These are phyloP conservation scores for Zygosaccharomyces rouxii DNA, from an alignment of 805 yeast genomes.

Conservation along the genomic window DNA sequence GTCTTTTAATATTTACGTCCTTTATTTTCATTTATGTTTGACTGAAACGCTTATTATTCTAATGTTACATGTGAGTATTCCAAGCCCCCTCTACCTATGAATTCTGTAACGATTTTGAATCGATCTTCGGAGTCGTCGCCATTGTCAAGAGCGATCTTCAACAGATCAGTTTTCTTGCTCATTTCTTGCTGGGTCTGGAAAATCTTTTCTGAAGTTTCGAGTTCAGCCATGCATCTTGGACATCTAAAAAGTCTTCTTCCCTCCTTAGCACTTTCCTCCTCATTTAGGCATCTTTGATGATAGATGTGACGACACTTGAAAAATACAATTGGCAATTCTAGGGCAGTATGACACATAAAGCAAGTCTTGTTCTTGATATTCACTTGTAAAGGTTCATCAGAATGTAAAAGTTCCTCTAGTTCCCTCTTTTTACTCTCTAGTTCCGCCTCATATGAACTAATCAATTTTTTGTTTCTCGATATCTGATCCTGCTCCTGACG, in stretches of 20 bases:
- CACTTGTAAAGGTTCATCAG: slow-evolving; percentile 39
- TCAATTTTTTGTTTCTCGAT: slow-evolving; percentile 59
- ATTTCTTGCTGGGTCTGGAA: slow-evolving; percentile 56
- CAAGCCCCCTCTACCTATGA: slow-evolving; percentile 84
- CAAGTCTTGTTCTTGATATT: slow-evolving; percentile 58
- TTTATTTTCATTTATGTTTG: not conserved
- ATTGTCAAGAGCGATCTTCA: slow-evolving; percentile 52
- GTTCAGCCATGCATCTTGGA: slow-evolving; percentile 71
- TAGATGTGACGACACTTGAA: slow-evolving; percentile 84
- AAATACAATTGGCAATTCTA: slow-evolving; percentile 77
- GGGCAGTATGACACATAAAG: slow-evolving; percentile 54
- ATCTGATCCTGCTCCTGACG: slow-evolving; percentile 59
- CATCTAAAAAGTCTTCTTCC: slow-evolving; percentile 43
- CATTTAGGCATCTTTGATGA: slow-evolving; percentile 73
- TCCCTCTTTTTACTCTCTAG: slow-evolving; percentile 50
- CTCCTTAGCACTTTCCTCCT: slow-evolving; percentile 33
- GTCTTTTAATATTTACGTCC: not conserved
- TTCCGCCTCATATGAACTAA: slow-evolving; percentile 64
- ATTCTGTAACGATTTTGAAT: slow-evolving; percentile 73
- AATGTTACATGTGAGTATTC: slow-evolving; percentile 36
- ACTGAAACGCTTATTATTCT: slow-evolving; percentile 1
- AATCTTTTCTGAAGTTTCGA: slow-evolving; percentile 59
- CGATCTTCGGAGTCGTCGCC: slow-evolving; percentile 49
- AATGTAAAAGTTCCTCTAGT: slow-evolving; percentile 44
- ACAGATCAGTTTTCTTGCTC: slow-evolving; percentile 58